phyloP scores from a whole-genome alignment of 1,284 basidiomycete species.

The Ustilago sp. region DNA sequence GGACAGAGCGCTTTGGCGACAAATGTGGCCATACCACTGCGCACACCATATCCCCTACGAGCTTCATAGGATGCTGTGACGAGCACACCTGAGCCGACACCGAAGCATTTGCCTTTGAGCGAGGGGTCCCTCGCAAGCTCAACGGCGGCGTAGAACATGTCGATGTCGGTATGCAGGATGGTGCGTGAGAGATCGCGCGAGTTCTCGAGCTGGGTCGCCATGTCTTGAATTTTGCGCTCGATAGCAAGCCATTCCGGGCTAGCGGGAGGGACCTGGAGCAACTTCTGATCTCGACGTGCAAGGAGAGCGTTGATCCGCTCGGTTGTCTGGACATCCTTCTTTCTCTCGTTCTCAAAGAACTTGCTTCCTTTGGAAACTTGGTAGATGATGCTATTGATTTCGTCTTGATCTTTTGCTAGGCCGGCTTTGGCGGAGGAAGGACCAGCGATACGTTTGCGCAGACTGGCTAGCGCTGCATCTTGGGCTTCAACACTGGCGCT shows the following conservation, averaged over 20 bases:
- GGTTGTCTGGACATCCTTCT: slow-evolving; percentile 83
- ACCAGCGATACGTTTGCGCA: slow-evolving; percentile 61
- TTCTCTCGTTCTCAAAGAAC: slow-evolving; percentile 79
- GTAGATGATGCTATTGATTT: slow-evolving; percentile 61
- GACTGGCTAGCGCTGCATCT: slow-evolving; percentile 53
- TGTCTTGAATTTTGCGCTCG: slow-evolving; percentile 54
- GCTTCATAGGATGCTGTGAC: slow-evolving; percentile 66
- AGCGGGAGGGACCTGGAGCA: slow-evolving; percentile 29
- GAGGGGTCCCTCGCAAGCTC: slow-evolving; percentile 81
- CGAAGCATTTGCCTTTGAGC: slow-evolving; percentile 74
- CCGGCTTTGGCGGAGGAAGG: slow-evolving; percentile 67
- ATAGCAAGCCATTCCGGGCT: slow-evolving; percentile 50
- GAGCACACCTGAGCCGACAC: slow-evolving; percentile 64
- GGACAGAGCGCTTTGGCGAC: slow-evolving; percentile 94
- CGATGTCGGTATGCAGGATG: slow-evolving; percentile 81
- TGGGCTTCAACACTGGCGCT: slow-evolving; percentile 2
- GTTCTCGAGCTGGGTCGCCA: slow-evolving; percentile 78
- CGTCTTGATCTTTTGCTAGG: slow-evolving; percentile 60
- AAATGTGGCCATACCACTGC: slow-evolving; percentile 76
- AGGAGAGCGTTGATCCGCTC: slow-evolving; percentile 74
- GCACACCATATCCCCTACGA: slow-evolving; percentile 77
- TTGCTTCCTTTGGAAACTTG: slow-evolving; percentile 66
- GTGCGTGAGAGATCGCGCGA: slow-evolving; percentile 82
- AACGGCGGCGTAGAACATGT: slow-evolving; percentile 68
- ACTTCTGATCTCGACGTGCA: slow-evolving; percentile 51